Percentiles rank a stretch among this genome's conserved stretches.
Conservation (phyloP, 192 early-diverging fungal genomes). For the Podila verticillata region DNA sequence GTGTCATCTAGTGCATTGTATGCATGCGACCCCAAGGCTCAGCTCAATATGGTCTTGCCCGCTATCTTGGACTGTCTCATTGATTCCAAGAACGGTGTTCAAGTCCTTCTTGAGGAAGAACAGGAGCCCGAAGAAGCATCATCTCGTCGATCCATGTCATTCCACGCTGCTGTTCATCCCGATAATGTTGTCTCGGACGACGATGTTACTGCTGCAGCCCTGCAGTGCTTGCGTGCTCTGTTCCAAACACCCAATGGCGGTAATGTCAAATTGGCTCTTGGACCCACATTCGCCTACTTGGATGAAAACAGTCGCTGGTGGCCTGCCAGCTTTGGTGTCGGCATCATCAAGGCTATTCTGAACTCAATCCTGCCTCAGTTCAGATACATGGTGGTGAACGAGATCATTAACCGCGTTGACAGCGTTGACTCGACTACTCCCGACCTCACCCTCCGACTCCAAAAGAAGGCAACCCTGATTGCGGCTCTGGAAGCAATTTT, state of each 20-base stretch:
- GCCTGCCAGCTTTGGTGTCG: slow-evolving; percentile 48
- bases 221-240: slow-evolving; percentile 46
- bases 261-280: slow-evolving; percentile 33
- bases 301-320: slow-evolving; percentile 52
- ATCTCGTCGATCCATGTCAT: slow-evolving; percentile 27
- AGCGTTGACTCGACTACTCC: slow-evolving; percentile 30
- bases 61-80: slow-evolving; percentile 59
- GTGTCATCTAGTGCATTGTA: slow-evolving; percentile 71
- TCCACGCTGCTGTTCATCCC: slow-evolving; percentile 26
- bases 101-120: slow-evolving; percentile 12
- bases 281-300: slow-evolving; percentile 46
- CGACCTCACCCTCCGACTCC: slow-evolving; percentile 30
- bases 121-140: neutral
- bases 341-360: slow-evolving; percentile 41
- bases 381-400: slow-evolving; percentile 60
- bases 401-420: slow-evolving; percentile 57
- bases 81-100: slow-evolving; percentile 42
- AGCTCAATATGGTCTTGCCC: slow-evolving; percentile 66
- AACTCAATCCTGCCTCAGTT: slow-evolving; percentile 53
- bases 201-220: slow-evolving; percentile 43
- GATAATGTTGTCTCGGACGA: slow-evolving; percentile 35
- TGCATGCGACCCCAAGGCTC: slow-evolving; percentile 67
- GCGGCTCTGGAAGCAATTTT: slow-evolving; percentile 56
- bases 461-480: slow-evolving; percentile 59
- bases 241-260: slow-evolving; percentile 35